Percentiles rank a stretch among this genome's conserved stretches.
Conservation (phyloP, 768 basidiomycete genomes). For the Boletus coccyginus region DNA sequence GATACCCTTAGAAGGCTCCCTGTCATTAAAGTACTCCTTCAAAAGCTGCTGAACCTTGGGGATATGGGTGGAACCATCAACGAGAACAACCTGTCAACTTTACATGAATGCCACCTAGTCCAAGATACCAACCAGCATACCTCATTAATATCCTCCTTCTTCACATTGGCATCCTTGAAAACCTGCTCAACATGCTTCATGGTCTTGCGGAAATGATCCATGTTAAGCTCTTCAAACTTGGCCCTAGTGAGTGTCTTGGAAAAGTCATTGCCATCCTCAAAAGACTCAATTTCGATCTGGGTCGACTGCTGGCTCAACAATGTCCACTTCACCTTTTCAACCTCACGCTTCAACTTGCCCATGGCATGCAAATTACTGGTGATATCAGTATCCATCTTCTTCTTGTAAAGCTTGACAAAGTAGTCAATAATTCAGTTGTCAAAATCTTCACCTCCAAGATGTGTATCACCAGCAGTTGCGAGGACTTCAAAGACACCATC, state of each 20-base stretch:
- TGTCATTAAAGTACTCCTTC: slow-evolving; percentile 95
- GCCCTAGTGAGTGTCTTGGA: slow-evolving; percentile 96
- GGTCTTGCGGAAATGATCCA: slow-evolving; percentile 98
- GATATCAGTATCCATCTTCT: slow-evolving; percentile 86
- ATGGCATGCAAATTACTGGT: slow-evolving; percentile 76
- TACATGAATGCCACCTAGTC: not conserved
- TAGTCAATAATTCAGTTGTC: slow-evolving; percentile 91
- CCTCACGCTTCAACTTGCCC: slow-evolving; percentile 90
- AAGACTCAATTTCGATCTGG: slow-evolving; percentile 91
- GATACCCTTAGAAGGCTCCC: slow-evolving; percentile 97
- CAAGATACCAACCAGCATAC: slow-evolving; percentile 34
- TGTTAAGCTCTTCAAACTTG: slow-evolving; percentile 98
- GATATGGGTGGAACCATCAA: slow-evolving; percentile 98
- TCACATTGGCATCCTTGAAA: slow-evolving; percentile 94
- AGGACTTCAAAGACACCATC: slow-evolving; percentile 90
- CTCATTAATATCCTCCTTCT: slow-evolving; percentile 96
- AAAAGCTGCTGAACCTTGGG: slow-evolving; percentile 99
- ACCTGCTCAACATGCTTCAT: slow-evolving; percentile 99
- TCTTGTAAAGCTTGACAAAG: slow-evolving; percentile 88
- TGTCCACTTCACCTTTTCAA: slow-evolving; percentile 94
- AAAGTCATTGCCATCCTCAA: slow-evolving; percentile 96
- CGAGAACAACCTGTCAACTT: slow-evolving; percentile 66
- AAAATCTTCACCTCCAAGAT: slow-evolving; percentile 95
- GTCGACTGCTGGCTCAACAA: slow-evolving; percentile 87
- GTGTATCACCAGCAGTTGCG: slow-evolving; percentile 91